Conservation (phyloP, 169 alveolate species). For the Eimeria brunetti region DNA sequence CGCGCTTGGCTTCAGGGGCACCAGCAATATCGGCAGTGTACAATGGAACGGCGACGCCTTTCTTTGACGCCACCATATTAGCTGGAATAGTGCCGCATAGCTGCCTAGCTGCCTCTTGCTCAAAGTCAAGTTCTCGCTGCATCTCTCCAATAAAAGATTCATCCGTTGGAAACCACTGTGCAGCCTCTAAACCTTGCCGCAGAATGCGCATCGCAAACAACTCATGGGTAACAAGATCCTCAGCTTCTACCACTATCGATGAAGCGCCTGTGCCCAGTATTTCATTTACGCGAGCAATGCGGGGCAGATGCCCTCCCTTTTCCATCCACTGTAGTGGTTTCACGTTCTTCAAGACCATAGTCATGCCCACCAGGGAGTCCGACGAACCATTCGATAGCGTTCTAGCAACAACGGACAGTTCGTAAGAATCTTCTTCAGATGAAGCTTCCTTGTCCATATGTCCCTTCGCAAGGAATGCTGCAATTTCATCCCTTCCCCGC, state of each 20-base stretch:
- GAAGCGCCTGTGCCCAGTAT: neutral
- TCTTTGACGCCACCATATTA: slow-evolving; percentile 19
- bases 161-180: neutral
- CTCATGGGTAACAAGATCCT: neutral
- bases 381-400: neutral
- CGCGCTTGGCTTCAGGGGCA: neutral
- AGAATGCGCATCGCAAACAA: slow-evolving; percentile 21
- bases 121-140: neutral
- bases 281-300: neutral
- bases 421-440: neutral
- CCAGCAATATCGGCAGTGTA: slow-evolving; percentile 24
- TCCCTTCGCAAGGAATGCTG: slow-evolving; percentile 4
- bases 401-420: neutral
- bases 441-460: neutral
- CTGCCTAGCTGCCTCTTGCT: slow-evolving; percentile 14
- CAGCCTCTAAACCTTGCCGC: neutral
- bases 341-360: neutral
- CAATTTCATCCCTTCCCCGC: slow-evolving; percentile 7
- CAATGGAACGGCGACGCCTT: slow-evolving; percentile 30
- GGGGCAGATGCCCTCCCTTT: neutral
- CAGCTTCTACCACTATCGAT: slow-evolving; percentile 16
- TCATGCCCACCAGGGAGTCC: neutral
- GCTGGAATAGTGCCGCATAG: slow-evolving; percentile 32
- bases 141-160: neutral
- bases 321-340: neutral